Base-by-base conservation (phyloP, 2,329 filamentous ascomycete genomes). In the Rutstroemia sydowiana region DNA sequence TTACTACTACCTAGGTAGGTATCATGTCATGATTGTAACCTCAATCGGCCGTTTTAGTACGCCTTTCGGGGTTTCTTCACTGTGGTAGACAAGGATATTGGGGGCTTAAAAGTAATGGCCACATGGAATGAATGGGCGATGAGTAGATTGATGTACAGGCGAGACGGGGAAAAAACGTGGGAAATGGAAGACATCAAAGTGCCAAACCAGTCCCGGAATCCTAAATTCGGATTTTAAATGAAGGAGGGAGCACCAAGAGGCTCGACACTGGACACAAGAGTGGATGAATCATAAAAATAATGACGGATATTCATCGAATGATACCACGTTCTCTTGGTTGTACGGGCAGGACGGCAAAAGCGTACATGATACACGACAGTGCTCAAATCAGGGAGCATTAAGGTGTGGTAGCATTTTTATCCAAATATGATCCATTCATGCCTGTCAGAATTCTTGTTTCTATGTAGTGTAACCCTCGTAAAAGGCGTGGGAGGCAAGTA, bases 111-210 rank as follows among this genome's bases (percentile, higher is more conserved):
- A 45, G n/a, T 37, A 10, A 51, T 39, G 28, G 37, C 32, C 41
- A 45, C 48, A 51, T 50, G 47, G 39, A 18, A 44, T 34, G 31
- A 20, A 39, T 44, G 18, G 20, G 32, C 21, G n/a, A 39, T 47
- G n/a, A 26, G n/a, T n/a, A n/a, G n/a, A n/a, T n/a, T n/a, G n/a
- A n/a, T n/a, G n/a, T n/a, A n/a, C n/a, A n/a, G n/a, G n/a, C n/a
- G n/a, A 37, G 28, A 30, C 40, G 39, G 48, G 48, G 41, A 39
- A 51, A 43, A 30, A 51, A 51, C 48, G 48, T 51, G 48, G 48
- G 45, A 37, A 8, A 45, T 34, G 48, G 26, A 45, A 30, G 28
- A 32, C 13, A 26, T 21, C 14, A 26, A 5, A n/a, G 18, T 41
- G 46, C 31, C 23, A 48, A 48, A 20, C 11, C 31, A 32, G 30